Conservation (phyloP, 75 land plant genomes). For the Pinus taeda region DNA sequence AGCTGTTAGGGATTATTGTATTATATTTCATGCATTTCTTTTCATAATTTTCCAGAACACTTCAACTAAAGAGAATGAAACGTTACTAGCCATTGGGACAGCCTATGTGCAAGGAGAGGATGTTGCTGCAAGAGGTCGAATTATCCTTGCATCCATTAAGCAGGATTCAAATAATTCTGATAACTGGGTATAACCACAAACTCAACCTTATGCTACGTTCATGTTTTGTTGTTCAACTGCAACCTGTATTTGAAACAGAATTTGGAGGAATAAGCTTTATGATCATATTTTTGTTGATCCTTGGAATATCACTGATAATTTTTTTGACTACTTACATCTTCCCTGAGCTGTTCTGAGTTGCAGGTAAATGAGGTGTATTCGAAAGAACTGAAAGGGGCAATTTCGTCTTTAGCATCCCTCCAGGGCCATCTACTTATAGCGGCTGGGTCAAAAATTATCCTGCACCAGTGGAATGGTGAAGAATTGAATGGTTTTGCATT, state of each 20-base stretch:
- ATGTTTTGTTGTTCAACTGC: constrained; percentile 4
- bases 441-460: constrained; percentile 90
- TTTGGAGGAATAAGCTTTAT: no score
- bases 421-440: constrained; percentile 96
- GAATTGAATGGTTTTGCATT: constrained; percentile 96
- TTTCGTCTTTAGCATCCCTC: constrained; percentile 93
- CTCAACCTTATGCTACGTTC: not conserved
- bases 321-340: no score
- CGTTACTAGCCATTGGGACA: constrained; percentile 93
- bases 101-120: constrained; percentile 99
- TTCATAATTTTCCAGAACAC: constrained; percentile 48
- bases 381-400: constrained; percentile 94
- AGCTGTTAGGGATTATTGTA: not conserved
- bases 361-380: constrained; percentile 89
- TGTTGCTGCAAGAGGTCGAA: constrained; percentile 90
- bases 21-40: not conserved
- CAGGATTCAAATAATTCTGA: constrained; percentile 57
- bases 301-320: no score
- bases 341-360: no score
- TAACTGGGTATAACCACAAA: constrained; percentile 45
- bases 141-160: constrained; percentile 75
- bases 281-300: no score
- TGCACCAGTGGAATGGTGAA: constrained; percentile 91
- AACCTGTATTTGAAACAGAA: no score
- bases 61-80: constrained; percentile 72